Evolutionary conservation across 2,329 filamentous ascomycete species (phyloP), one percentile per base, ranked within the genome.

Genomic region (Cytospora chrysosperma): DNA sequence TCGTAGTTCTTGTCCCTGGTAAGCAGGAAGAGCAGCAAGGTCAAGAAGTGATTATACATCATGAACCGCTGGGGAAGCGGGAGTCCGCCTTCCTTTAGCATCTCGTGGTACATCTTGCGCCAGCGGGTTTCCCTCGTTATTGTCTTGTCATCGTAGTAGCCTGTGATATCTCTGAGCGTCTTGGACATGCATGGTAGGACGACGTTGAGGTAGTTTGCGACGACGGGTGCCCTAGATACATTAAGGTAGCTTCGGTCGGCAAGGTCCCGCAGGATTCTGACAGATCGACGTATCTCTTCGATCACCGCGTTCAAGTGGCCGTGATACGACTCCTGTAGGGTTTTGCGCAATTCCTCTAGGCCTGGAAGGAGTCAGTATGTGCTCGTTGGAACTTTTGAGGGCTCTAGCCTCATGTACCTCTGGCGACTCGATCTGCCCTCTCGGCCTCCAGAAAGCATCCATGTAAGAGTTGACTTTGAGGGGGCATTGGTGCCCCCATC

Each of bases 381-480:
- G 10, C 15, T 21, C 13, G 4, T 15, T 19, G 24, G 26, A 17
- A 2, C 24, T 26, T 6, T 26, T 27, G n/a, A 3, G 13, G 24
- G n/a, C 19, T 19, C 34, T 7, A 12, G n/a, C n/a, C 24, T 5
- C 3, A 24, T 17, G 24, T 63, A 63, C 64, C 64, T 47, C 34
- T 68, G 43, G 78, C 77, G 50, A 84, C 79, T 15, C 77, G 68
- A 57, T 84, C 80, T 59, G 81, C 82, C 65, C 81, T 76, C 61
- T 83, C 77, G 27, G 85, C 83, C 73, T 87, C 84, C 59, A 75
- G 70, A 68, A 78, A 84, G 70, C 85, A 87, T 37, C 83, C 82
- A 63, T 77, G 74, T 40, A 86, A 76, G 26, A 85, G 74, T 24
- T 78, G 73, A 43, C 58, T 55, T 19, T 64, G 47, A 17, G 54